Evolutionary conservation across 208 protist genomes (phyloP).

Genomic region (Phytomonas sp.): DNA sequence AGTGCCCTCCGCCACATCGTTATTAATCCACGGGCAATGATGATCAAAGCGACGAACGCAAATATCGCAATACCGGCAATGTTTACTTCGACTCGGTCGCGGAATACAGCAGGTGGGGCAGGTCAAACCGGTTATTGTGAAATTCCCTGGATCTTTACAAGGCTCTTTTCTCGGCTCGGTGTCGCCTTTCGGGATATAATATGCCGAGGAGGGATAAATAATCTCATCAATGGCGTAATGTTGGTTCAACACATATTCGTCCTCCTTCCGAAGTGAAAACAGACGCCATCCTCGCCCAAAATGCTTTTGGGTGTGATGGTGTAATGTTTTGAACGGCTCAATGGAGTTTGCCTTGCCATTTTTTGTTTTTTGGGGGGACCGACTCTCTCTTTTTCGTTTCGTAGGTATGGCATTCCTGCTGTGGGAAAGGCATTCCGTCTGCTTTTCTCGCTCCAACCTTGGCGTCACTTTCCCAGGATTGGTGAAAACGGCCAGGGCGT

Average conservation of each 20-base stretch:
- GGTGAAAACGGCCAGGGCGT: conserved; percentile 48
- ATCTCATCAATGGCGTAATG: conserved; percentile 76
- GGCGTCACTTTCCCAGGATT: conserved; percentile 83
- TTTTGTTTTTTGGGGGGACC: neutral
- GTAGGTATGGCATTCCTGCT: neutral
- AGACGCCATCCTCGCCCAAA: neutral
- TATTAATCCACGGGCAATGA: conserved; percentile 96
- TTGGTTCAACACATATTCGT: conserved; percentile 52
- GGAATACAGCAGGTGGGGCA: conserved; percentile 67
- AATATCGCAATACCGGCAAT: conserved; percentile 85
- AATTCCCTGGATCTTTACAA: neutral
- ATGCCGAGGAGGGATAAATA: conserved; percentile 26
- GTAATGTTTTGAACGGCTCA: neutral
- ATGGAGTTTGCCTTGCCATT: neutral
- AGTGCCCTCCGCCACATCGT: conserved; percentile 92
- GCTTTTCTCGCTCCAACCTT: conserved; percentile 21
- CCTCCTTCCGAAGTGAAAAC: neutral
- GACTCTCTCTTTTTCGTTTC: neutral
- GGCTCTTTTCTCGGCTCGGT: neutral
- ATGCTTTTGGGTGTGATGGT: neutral
- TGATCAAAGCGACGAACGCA: conserved; percentile 96
- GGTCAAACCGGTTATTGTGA: conserved; percentile 13
- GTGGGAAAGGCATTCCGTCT: conserved; percentile 18
- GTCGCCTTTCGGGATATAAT: neutral
- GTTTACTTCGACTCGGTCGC: conserved; percentile 90